Percentiles rank a stretch among this genome's conserved stretches.
Evolutionary conservation across 2,329 filamentous ascomycete species (phyloP).

Genomic region (Ophiostoma piceae): DNA sequence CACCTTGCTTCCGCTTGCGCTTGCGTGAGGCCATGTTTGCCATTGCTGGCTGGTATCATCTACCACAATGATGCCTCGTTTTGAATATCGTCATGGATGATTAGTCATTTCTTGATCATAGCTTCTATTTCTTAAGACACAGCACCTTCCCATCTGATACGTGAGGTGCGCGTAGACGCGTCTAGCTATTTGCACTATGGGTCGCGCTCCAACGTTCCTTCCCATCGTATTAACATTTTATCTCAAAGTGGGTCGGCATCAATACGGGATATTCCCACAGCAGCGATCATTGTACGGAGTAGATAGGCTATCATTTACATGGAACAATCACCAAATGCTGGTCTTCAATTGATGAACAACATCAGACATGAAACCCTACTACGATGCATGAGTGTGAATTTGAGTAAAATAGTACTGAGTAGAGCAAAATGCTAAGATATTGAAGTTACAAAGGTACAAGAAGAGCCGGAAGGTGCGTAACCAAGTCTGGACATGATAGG

Average conservation of each 20-base stretch:
- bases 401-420: neutral
- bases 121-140: neutral
- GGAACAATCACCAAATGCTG: neutral
- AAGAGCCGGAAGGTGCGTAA: neutral
- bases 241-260: neutral
- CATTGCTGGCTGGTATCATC: neutral
- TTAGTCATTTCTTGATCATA: neutral
- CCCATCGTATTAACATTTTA: neutral
- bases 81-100: neutral
- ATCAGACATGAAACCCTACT: neutral
- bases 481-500: neutral
- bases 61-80: neutral
- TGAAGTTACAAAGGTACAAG: neutral
- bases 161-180: neutral
- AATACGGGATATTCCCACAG: neutral
- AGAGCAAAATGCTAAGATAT: neutral
- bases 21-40: neutral
- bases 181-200: neutral
- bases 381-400: neutral
- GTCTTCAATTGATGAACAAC: neutral
- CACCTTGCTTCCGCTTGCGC: neutral
- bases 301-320: neutral
- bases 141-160: neutral
- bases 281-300: neutral
- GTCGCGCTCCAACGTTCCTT: slow-evolving; percentile 8